A percentile compares a stretch with the other conserved stretches of the same genome.
Conservation (phyloP, 2,329 filamentous ascomycete genomes). For the Penicillium sp. region DNA sequence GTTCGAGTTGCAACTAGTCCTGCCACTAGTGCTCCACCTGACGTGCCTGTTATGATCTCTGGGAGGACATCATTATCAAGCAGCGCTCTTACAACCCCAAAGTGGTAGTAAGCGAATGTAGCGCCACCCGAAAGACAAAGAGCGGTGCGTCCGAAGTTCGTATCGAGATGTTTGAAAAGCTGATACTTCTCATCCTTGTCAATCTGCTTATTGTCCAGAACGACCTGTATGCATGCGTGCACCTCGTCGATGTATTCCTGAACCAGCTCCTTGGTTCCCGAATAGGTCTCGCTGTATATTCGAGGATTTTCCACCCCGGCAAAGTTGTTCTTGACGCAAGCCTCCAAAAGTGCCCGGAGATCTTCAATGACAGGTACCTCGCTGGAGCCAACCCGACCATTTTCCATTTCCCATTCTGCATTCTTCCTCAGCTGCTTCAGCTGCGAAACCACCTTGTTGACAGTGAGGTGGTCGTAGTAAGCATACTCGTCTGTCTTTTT, state of each 20-base stretch:
- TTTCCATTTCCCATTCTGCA: conserved; percentile 37
- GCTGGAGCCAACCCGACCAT: conserved; percentile 19
- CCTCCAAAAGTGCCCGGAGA: conserved; percentile 73
- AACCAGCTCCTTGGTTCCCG: conserved; percentile 91
- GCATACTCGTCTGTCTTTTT: conserved; percentile 57
- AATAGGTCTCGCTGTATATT: conserved; percentile 97
- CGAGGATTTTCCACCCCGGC: conserved; percentile 89
- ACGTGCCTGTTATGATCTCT: conserved; percentile 94
- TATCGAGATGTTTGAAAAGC: conserved; percentile 82
- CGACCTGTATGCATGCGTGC: conserved; percentile 58
- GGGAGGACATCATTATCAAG: conserved; percentile 82
- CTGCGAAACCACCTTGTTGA: conserved; percentile 73
- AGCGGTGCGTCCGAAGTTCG: conserved; percentile 89
- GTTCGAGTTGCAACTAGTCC: conserved; percentile 84
- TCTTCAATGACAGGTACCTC: conserved; percentile 64
- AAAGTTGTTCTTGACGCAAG: conserved; percentile 97
- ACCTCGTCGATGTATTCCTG: conserved; percentile 83
- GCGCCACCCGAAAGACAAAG: conserved; percentile 91
- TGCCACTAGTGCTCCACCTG: conserved; percentile 86
- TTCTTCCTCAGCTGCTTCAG: conserved; percentile 52
- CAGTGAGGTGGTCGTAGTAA: conserved; percentile 85
- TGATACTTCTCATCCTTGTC: conserved; percentile 69
- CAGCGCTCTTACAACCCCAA: conserved; percentile 85
- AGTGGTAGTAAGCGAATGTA: conserved; percentile 94
- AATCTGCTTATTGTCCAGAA: conserved; percentile 67